phyloP scores from a whole-genome alignment of 2,329 filamentous ascomycete genomes.

The Epicoccum sorghinum region DNA sequence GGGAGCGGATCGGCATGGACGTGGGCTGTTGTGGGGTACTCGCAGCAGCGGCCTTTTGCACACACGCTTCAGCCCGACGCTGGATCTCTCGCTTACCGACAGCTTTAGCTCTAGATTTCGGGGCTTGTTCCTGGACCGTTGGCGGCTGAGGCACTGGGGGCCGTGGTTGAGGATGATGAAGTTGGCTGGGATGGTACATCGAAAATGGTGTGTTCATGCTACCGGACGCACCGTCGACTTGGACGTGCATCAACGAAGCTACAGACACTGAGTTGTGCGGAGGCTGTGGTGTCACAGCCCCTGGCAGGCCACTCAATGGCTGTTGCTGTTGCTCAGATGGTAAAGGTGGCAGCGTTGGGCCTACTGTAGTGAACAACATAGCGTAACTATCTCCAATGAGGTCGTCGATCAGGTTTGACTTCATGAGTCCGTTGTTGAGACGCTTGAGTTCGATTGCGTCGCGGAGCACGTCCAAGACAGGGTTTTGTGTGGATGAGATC shows the following conservation, averaged over 20 bases:
- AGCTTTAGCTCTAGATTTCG: constrained; percentile 57
- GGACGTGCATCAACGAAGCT: constrained; percentile 41
- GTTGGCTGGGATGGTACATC: constrained; percentile 35
- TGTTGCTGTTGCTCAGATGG: constrained; percentile 51
- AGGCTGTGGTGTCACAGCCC: constrained; percentile 9
- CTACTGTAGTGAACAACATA: constrained; percentile 72
- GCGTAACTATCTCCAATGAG: constrained; percentile 92
- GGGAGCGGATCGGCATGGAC: constrained; percentile 44
- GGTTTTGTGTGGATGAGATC: constrained; percentile 53
- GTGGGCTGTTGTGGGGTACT: constrained; percentile 38
- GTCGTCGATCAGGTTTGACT: constrained; percentile 84
- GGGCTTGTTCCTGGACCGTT: constrained; percentile 27
- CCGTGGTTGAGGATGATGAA: constrained; percentile 25
- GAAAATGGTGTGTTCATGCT: constrained; percentile 30
- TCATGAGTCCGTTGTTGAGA: constrained; percentile 87
- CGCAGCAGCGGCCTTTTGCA: constrained; percentile 46
- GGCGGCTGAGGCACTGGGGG: constrained; percentile 20
- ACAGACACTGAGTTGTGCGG: constrained; percentile 32
- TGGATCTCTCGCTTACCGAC: constrained; percentile 66
- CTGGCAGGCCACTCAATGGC: constrained; percentile 15
- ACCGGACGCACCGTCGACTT: constrained; percentile 36
- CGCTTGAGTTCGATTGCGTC: constrained; percentile 74
- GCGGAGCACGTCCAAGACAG: constrained; percentile 66
- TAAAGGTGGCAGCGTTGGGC: constrained; percentile 60
- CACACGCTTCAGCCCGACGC: constrained; percentile 63